phyloP scores from a whole-genome alignment of 2,329 filamentous ascomycete genomes.

The Nothophoma quercina region DNA sequence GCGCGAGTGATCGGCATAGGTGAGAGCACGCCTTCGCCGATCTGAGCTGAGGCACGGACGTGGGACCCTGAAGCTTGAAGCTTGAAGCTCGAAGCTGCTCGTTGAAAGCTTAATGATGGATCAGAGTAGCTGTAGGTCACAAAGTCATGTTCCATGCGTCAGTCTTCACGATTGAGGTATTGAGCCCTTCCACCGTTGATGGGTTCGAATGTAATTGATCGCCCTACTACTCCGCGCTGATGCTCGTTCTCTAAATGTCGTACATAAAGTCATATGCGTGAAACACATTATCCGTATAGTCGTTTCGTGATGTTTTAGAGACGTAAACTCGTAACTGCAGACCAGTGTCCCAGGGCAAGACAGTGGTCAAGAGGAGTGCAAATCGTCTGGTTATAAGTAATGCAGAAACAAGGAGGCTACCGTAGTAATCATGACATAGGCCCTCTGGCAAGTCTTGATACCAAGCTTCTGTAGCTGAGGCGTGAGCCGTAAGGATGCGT shows the following conservation, averaged over 20 bases:
- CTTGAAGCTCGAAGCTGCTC: neutral
- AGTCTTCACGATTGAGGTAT: neutral
- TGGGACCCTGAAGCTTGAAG: neutral
- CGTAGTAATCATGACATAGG: neutral
- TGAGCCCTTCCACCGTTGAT: neutral
- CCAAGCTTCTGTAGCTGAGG: neutral
- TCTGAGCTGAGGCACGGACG: conserved; percentile 8
- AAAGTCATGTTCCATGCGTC: neutral
- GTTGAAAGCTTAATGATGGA: too few species aligned
- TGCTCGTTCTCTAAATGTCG: neutral
- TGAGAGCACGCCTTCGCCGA: conserved; percentile 19
- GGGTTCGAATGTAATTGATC: neutral
- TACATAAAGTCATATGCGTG: conserved; percentile 1
- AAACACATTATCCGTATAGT: neutral
- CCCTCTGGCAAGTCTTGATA: neutral
- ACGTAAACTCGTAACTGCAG: too few species aligned
- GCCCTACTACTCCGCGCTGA: conserved; percentile 8
- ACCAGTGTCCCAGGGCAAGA: too few species aligned
- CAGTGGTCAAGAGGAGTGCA: neutral
- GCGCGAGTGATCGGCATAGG: conserved; percentile 8
- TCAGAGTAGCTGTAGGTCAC: too few species aligned
- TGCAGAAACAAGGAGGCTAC: neutral
- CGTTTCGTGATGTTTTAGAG: conserved; percentile 1
- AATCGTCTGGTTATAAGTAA: neutral
- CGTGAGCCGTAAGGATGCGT: neutral